phyloP scores from a whole-genome alignment of 2,329 filamentous ascomycete genomes.

The Fusarium pseudonygamai region DNA sequence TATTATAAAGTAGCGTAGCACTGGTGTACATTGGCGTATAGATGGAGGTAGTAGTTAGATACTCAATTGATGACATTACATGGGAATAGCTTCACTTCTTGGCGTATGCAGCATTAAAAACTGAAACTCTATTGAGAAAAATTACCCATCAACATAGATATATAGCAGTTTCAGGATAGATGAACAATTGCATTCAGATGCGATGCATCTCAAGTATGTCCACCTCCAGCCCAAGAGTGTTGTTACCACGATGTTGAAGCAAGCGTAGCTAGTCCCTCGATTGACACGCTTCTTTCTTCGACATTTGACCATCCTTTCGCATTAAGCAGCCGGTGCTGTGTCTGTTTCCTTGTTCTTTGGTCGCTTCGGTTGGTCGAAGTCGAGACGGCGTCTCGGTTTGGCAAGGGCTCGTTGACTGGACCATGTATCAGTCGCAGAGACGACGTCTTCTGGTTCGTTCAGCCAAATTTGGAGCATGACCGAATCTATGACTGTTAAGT shows the following conservation, averaged over 20 bases:
- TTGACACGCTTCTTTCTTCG: fast-evolving
- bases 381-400: neutral
- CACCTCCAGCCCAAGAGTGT: fast-evolving
- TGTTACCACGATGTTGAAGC: fast-evolving
- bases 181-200: fast-evolving
- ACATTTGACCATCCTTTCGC: fast-evolving
- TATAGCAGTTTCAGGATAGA: neutral
- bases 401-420: neutral
- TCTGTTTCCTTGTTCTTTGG: fast-evolving
- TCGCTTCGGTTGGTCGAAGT: fast-evolving
- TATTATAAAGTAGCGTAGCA: neutral
- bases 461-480: slow-evolving; percentile 1
- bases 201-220: neutral
- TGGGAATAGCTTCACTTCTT: neutral
- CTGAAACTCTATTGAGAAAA: too few relatives aligned
- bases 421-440: neutral
- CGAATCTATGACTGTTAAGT: neutral
- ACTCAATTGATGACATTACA: neutral
- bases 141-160: too few relatives aligned
- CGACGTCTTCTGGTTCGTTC: neutral
- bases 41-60: too few relatives aligned
- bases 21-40: too few relatives aligned
- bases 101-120: too few relatives aligned
- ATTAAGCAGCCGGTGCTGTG: neutral
- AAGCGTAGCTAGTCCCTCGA: neutral